Evolutionary conservation across 352 stramenopile species (phyloP), one percentile per base, ranked within the genome.

Genomic region (Globisporangium canariense): DNA sequence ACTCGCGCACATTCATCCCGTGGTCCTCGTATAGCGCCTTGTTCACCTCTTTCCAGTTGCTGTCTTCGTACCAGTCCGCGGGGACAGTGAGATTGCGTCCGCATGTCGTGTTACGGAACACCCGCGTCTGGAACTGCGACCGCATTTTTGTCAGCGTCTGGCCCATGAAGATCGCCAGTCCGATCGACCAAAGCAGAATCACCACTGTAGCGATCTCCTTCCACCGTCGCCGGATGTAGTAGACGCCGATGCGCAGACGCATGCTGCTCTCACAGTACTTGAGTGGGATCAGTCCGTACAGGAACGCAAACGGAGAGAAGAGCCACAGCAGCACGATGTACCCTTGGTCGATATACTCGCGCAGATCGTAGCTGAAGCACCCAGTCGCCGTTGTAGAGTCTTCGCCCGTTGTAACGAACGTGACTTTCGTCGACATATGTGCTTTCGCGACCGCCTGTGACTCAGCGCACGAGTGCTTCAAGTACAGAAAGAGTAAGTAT

Each of bases 151-250:
- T 71, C 11, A 92, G 69, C 60, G 83, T 68, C n/a, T 79, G 73
- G 43, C 87, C 69, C 46, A 88, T 71, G 67, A 83, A 90, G 11
- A 94, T 73, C n/a, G 80, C 69, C 0, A 88, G 57, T 0, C 81
- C 83, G 18, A 91, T 70, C 0, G 77, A 78, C 81, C 83, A 94
- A 50, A 87, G 75, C 41, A 91, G 51, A 30, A 91, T 61, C 59
- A 94, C 89, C 16, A 88, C 28, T 20, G 81, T 78, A 0, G 78
- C 79, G 58, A 91, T 82, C 4, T 78, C 65, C 57, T 94, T 94
- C 86, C 86, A 94, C 51, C 79, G 76, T 0, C 83, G 74, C 30
- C 86, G 86, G 30, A 90, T 79, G 58, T 86, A 90, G 49, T 93
- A 93, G 22, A 93, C 78, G 13, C 77, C 79, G 57, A 90, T 88